A percentile compares a stretch with the other conserved stretches of the same genome.
phyloP scores from a whole-genome alignment of 1,139 yeast genomes.

The Sugiyamaella novakii region DNA sequence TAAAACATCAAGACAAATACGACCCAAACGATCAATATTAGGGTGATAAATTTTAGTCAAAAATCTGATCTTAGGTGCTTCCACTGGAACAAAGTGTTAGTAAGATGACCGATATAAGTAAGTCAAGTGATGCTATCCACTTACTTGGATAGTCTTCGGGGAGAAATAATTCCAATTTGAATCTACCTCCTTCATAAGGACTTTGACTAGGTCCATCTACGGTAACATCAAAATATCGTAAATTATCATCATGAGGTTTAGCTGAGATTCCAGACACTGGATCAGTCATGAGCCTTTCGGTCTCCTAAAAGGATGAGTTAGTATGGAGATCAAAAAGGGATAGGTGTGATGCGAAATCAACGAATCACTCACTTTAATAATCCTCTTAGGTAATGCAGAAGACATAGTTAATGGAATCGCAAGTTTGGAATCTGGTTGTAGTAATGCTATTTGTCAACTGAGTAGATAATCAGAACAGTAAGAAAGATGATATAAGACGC shows the following conservation, averaged over 20 bases:
- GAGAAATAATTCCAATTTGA: slow-evolving; percentile 72
- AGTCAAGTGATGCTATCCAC: too few species aligned
- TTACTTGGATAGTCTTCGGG: slow-evolving; percentile 83
- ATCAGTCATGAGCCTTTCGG: slow-evolving; percentile 86
- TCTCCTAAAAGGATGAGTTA: slow-evolving; percentile 54
- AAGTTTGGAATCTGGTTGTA: too few species aligned
- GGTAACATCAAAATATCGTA: slow-evolving; percentile 85
- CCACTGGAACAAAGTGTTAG: slow-evolving; percentile 47
- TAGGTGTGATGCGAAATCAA: too few species aligned
- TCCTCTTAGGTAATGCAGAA: slow-evolving; percentile 66
- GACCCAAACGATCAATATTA: slow-evolving; percentile 89
- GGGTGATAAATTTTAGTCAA: slow-evolving; percentile 95
- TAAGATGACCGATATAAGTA: too few species aligned
- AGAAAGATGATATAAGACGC: too few species aligned
- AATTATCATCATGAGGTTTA: slow-evolving; percentile 87
- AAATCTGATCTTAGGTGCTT: slow-evolving; percentile 91
- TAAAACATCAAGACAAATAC: slow-evolving; percentile 92
- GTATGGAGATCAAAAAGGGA: too few species aligned
- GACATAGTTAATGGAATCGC: slow-evolving; percentile 14
- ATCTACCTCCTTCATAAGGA: slow-evolving; percentile 79
- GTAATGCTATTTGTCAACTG: too few species aligned
- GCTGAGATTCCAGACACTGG: slow-evolving; percentile 98
- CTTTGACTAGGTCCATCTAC: slow-evolving; percentile 89
- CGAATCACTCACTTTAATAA: slow-evolving; percentile 68
- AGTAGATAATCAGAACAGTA: too few species aligned